Conservation (phyloP, 129 eudicot genomes). For the Flaveria bidentis region DNA sequence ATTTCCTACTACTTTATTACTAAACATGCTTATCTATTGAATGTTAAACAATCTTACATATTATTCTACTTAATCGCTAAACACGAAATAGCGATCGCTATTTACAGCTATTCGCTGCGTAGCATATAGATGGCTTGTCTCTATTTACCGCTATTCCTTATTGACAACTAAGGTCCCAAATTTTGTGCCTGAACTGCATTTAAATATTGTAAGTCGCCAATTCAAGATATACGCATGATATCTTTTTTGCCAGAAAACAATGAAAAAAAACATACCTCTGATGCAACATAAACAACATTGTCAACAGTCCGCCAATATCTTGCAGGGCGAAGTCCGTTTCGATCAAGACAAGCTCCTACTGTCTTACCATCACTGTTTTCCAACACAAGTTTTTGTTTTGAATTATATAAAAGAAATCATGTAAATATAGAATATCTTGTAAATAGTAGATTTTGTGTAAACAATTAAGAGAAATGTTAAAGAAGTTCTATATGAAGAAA, state of each 20-base stretch:
- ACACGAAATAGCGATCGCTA: no score
- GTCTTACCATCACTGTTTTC: slow-evolving; percentile 90
- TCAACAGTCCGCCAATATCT: slow-evolving; percentile 98
- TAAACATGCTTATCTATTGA: no score
- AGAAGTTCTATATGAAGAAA: neutral
- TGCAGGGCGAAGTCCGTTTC: slow-evolving; percentile 99
- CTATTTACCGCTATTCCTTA: no score
- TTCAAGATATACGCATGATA: slow-evolving; percentile 7
- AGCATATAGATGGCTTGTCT: no score
- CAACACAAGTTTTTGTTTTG: slow-evolving; percentile 16
- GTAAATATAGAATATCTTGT: neutral
- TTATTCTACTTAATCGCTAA: no score
- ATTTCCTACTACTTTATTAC: no score
- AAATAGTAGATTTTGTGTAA: neutral
- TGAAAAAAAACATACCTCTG: slow-evolving; percentile 59
- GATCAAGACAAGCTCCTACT: slow-evolving; percentile 98
- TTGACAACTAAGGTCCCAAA: neutral
- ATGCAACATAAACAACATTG: slow-evolving; percentile 98
- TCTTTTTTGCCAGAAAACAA: neutral
- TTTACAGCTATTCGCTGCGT: no score
- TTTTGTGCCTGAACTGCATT: slow-evolving; percentile 3
- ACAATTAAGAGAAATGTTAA: slow-evolving; percentile 4
- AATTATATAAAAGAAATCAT: slow-evolving; percentile 1
- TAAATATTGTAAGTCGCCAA: slow-evolving; percentile 10
- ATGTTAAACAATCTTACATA: no score